Base-by-base conservation (phyloP, 192 early-diverging fungal species). In the Lobosporangium transversale region DNA sequence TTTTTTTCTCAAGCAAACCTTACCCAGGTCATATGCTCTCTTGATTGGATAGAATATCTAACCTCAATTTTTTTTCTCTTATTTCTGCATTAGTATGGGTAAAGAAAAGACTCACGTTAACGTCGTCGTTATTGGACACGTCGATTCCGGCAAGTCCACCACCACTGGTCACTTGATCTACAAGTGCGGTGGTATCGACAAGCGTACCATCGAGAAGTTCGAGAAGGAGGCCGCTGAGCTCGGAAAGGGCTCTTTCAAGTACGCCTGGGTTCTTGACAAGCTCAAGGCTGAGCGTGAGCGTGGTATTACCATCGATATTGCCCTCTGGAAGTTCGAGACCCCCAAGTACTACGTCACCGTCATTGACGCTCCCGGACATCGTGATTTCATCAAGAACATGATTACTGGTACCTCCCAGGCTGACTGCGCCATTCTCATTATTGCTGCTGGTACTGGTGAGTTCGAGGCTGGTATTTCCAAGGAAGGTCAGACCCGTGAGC, bases 371-470 rank as follows among this genome's bases (percentile, higher is more conserved):
- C 97, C 97, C 51, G 97, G 97, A 59, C 97, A 99, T 91, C 92
- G 97, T 85, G 97, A 99, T 90, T 99, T 99, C 92, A 98, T 99
- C 90, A 97, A 97, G 89, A 98, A 98, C 94, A 98, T 96, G 96
- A 98, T 98, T 83, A 95, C 97, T 84, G 97, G 97, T 89, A 94
- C 97, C 79, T 95, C 94, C 73, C 96, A 95, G 83, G 97, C 96
- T 62, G 97, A 98, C 81, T 95, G 94, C 82, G 97, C 92, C 83
- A 91, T 98, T 79, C 93, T 98, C 78, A 95, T 97, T 73, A 93
- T 97, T 85, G 91, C 92, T 78, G 91, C 89, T 73, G 94, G 92
- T 91, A 86, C 86, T 82, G 94, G 94, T 89, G 84, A 87, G 81
- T 87, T 87, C 79, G 94, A 97, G 87, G 94, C 94, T 87, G 96